These are phyloP conservation scores for Lentinus tigrinus DNA, from an alignment of 768 basidiomycete species.

Conservation along the genomic window DNA sequence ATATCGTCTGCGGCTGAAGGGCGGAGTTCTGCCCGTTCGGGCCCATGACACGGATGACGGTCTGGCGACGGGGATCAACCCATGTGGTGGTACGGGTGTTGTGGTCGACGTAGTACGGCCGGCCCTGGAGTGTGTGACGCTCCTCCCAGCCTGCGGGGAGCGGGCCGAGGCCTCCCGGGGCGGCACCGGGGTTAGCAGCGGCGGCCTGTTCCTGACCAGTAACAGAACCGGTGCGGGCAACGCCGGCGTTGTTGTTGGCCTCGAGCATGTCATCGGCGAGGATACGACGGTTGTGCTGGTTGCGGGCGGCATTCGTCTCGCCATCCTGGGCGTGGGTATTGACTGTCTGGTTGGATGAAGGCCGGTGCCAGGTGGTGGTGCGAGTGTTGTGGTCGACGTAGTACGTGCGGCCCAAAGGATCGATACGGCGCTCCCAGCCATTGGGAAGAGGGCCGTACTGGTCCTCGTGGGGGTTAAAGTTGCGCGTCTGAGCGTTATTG, in stretches of 20 bases:
- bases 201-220: constrained; percentile 31
- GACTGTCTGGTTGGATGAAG: constrained; percentile 71
- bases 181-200: constrained; percentile 52
- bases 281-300: constrained; percentile 81
- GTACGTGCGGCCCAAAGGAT: constrained; percentile 93
- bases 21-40: constrained; percentile 86
- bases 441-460: constrained; percentile 87
- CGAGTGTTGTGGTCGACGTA: constrained; percentile 99
- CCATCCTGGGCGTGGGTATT: constrained; percentile 71
- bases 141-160: constrained; percentile 99
- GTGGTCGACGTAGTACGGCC: constrained; percentile 99
- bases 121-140: constrained; percentile 95
- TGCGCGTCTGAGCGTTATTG: constrained; percentile 50
- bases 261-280: constrained; percentile 87
- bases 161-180: constrained; percentile 72
- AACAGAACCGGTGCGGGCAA: constrained; percentile 24
- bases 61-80: constrained; percentile 98
- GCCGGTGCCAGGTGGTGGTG: constrained; percentile 96
- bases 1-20: constrained; percentile 92
- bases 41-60: constrained; percentile 94
- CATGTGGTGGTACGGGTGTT: constrained; percentile 99
- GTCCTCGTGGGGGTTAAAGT: constrained; percentile 94
- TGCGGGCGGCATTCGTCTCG: constrained; percentile 83
- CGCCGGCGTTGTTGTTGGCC: constrained; percentile 46
- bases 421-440: constrained; percentile 97